Base-by-base conservation (phyloP, 148 eudicot species). In the Talinum fruticosum region DNA sequence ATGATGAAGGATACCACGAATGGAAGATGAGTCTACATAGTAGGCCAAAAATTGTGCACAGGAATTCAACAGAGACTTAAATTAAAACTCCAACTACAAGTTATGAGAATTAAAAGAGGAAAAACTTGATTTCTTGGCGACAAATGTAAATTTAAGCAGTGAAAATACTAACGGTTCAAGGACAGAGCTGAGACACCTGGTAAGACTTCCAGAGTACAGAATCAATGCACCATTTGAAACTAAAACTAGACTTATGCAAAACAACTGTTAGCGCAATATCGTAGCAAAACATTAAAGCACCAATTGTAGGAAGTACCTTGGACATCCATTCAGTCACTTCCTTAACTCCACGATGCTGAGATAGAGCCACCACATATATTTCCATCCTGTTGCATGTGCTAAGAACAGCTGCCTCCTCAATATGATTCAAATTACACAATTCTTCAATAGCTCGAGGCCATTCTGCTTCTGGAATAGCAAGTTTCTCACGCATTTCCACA, bases 271-370 rank as follows among this genome's bases (percentile, higher is more conserved):
- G 33, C 26, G 26, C 30, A 18, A 41, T 45, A 71, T 10, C 37
- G 34, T 18, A 71, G 8, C 12, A 41, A 23, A 41, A 23, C 59
- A 68, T 19, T 6, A 6, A 68, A 33, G 21, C 72, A 68, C 12
- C 47, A 71, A 71, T 28, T 71, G 13, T 5, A 71, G 30, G 7
- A 61, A 45, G 44, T 80, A 94, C 98, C 97, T 92, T 94, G 75
- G 97, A 94, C 97, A 94, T 92, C 98, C 98, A 94, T 53, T 94
- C 98, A 5, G 98, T 92, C 15, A 94, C 98, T 87, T 94, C 98
- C 86, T 94, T 94, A 66, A 95, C 97, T 10, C 98, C 98, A 4
- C 97, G 95, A 57, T 92, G 98, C 75, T 91, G 93, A 78, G 98
- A 94, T 53, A 94, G 86, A 67, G 97, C 98, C n/a, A 95, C 94